Percentiles rank a stretch among this genome's conserved stretches.
These are phyloP conservation scores for Closterium sp. DNA, from an alignment of 139 green algal genomes.

Conservation along the genomic window DNA sequence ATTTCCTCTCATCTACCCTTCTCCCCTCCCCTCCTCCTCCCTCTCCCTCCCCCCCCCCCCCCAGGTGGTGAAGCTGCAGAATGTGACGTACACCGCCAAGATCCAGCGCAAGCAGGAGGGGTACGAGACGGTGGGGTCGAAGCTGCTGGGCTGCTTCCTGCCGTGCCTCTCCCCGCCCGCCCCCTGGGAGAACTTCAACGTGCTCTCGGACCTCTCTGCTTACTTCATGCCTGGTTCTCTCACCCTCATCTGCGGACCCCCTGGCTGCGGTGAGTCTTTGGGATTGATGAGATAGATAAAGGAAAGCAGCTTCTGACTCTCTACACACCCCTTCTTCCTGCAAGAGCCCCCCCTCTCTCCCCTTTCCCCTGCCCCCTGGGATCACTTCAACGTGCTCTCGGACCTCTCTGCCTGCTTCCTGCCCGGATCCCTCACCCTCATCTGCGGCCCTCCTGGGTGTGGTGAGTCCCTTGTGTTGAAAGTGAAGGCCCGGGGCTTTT, in stretches of 20 bases:
- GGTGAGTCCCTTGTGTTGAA: background rate
- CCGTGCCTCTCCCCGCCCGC: background rate
- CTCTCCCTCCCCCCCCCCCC: too few species aligned
- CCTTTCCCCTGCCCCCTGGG: background rate
- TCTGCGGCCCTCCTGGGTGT: background rate
- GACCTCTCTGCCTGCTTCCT: slow-evolving; percentile 20
- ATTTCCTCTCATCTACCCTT: too few species aligned
- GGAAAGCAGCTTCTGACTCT: too few species aligned
- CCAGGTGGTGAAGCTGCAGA: slow-evolving; percentile 40
- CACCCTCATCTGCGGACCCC: slow-evolving; percentile 11
- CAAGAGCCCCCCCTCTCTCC: background rate
- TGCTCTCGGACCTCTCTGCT: slow-evolving; percentile 16
- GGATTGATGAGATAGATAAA: background rate
- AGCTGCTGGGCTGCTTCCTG: slow-evolving; percentile 24
- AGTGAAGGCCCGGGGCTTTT: too few species aligned
- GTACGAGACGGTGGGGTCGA: slow-evolving; percentile 27
- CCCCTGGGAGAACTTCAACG: background rate
- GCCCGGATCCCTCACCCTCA: slow-evolving; percentile 19
- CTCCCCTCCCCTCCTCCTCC: too few species aligned
- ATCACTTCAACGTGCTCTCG: slow-evolving; percentile 4
- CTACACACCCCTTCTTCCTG: too few species aligned
- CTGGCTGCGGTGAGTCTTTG: background rate
- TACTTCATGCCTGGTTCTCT: slow-evolving; percentile 37
- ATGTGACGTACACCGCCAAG: slow-evolving; percentile 21
- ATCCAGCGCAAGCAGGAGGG: slow-evolving; percentile 1